A percentile compares a stretch with the other conserved stretches of the same genome.
Evolutionary conservation across 2,329 filamentous ascomycete species (phyloP).

Genomic region (Apiospora saccharicola): DNA sequence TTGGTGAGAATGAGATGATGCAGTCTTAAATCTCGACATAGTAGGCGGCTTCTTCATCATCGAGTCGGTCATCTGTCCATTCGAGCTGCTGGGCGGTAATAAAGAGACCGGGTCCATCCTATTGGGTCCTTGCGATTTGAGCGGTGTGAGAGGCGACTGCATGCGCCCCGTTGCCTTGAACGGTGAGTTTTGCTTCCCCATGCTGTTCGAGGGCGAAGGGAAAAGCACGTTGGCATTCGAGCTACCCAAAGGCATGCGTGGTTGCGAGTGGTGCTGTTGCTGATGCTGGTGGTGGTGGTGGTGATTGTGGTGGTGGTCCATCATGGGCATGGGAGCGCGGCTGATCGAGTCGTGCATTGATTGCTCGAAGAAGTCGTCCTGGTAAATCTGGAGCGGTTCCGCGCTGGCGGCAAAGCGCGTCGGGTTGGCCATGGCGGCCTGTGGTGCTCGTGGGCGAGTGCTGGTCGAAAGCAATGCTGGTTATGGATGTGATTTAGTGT

Average conservation of each 20-base stretch:
- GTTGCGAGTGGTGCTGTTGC: slow-evolving; percentile 36
- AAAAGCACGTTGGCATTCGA: slow-evolving; percentile 71
- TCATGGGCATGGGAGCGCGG: slow-evolving; percentile 63
- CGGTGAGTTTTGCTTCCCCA: slow-evolving; percentile 69
- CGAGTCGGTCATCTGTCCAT: slow-evolving; percentile 68
- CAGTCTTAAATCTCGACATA: slow-evolving; percentile 66
- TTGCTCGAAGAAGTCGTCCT: slow-evolving; percentile 58
- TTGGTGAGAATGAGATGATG: slow-evolving; percentile 50
- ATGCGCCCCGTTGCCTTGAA: slow-evolving; percentile 67
- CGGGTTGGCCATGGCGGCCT: slow-evolving; percentile 62
- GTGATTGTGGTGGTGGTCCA: slow-evolving; percentile 51
- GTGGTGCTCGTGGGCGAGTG: slow-evolving; percentile 21
- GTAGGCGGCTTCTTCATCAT: slow-evolving; percentile 70
- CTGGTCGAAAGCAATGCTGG: slow-evolving; percentile 12
- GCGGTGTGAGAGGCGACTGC: slow-evolving; percentile 66
- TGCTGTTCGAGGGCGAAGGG: slow-evolving; percentile 62
- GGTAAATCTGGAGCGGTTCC: slow-evolving; percentile 60
- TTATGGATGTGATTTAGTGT: slow-evolving; percentile 2
- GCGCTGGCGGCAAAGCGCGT: slow-evolving; percentile 54
- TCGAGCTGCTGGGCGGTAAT: slow-evolving; percentile 65
- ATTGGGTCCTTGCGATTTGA: slow-evolving; percentile 64
- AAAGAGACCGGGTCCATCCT: slow-evolving; percentile 70
- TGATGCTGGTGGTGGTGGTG: slow-evolving; percentile 54
- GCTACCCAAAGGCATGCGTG: slow-evolving; percentile 55
- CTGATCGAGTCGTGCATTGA: slow-evolving; percentile 56